Base-by-base conservation (phyloP, 495 filamentous ascomycete species). In the Daldinia concentrica region DNA sequence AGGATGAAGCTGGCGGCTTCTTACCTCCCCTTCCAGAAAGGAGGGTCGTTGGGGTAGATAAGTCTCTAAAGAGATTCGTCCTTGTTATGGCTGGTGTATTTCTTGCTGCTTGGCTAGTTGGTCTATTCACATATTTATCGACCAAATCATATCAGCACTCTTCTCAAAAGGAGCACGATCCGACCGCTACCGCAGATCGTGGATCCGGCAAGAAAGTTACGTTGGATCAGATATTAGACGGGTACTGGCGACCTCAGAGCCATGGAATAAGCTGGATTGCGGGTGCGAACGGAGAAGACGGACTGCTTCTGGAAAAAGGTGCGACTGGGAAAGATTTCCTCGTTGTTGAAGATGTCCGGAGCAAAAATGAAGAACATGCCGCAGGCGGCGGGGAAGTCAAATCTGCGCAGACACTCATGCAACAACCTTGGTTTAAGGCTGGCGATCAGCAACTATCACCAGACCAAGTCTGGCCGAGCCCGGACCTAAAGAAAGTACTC, bases 221-320 rank as follows among this genome's bases (percentile, higher is more conserved):
- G 3, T 80, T 98, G 15, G 88, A 95, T 55, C 90, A 97, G 74
- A 88, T 97, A 11, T 82, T 95, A 77, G 77, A 68, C 2, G 92
- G 94, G 15, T 76, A 84, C 74, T 99, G 94, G 93, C 80, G 80
- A 8, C 79, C 93, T 22, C 80, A 79, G 48, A 85, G 82, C 50
- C 92, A 95, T 75, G 85, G 84, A 27, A 92, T 98, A 60, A 89
- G 90, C 11, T 99, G 95, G 95, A 95, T 98, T 61, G 88, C 88
- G 8, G 93, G 93, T 6, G 86, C 93, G 26, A 85, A 91, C 59
- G 93, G 93, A 27, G 91, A 97, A 78, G 94, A 98, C 79, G 94
- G 94, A 5, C 82, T 98, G 27, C 76, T 97, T 48, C 83, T 98
- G 26, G 91, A 96, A 78, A 79, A 82, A 70, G 86, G 83, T 39